Evolutionary conservation across 495 filamentous ascomycete genomes (phyloP), one percentile per base, ranked within the genome.

Genomic region (Aspergillus cristatus): DNA sequence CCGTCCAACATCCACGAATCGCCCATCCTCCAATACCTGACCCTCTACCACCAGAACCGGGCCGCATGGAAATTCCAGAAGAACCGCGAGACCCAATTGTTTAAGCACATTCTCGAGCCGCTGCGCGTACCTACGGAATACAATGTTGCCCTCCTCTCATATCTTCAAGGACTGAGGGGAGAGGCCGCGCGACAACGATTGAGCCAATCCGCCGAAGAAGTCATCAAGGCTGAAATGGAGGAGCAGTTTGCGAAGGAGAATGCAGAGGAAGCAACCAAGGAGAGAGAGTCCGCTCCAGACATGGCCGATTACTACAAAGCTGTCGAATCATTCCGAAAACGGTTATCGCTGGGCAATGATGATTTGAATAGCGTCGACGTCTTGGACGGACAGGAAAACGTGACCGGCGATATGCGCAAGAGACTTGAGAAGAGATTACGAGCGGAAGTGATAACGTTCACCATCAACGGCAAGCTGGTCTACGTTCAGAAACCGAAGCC

Each of bases 21-120:
- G 32, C 75, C 79, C 4, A 77, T 85, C 40, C 72, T 93, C 26
- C 65, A 61, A 14, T 94, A 94, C 55, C 68, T 95, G 14, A 70
- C 65, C 16, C 70, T 72, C 53, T 89, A 84, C 71, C 63, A 81
- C 54, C 72, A 70, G 30, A 67, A 75, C 32, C 78, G 74, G 30
- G 58, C 68, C 0, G 65, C 60, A 26, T 95, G 88, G 88, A 95
- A 94, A 58, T 95, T 95, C 65, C 89, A 89, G 66, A 95, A 95
- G 65, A 82, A 80, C 38, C 74, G 83, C 52, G 86, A 94, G 62
- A 83, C 76, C 12, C 74, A 81, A 38, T 60, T 95, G 12, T 74
- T 95, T 56, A 89, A 88, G 62, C 76, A 91, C 53, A 57, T 84
- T 15, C 84, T 89, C 49, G 77, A 82, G 40, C 54, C 76, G 32